Evolutionary conservation across 768 basidiomycete genomes (phyloP), one percentile per base, ranked within the genome.

Genomic region (Kondoa subrosea): DNA sequence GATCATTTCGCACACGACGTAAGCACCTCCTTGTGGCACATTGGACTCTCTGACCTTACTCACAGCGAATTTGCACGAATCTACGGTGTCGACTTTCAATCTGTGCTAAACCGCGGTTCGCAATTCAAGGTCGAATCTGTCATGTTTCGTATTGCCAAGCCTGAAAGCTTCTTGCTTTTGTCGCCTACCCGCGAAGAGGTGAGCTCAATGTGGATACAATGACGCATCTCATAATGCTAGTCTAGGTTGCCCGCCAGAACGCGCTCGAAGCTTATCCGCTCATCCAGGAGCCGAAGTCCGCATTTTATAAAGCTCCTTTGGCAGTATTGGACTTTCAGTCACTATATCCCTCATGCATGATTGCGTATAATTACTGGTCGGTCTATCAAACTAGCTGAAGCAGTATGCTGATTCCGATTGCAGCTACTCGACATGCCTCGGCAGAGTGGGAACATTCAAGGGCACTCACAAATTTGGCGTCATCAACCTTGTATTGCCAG

Each of bases 81-180:
- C 3, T 97, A 95, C 71, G 93, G 95, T 0, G 86, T 99, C 57
- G 95, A 99, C 77, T 97, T 96, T 76, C 89, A 86, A 75, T 95
- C 91, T 2, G 92, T 96, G 33, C 83, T 95, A 70, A 91, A 84
- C 69, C 84, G 95, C 33, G 95, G 95, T 0, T 95, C 91, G 0
- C 95, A 99, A 74, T 97, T 91, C 81, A 99, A 97, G 78, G 95
- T 97, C 30, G 95, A 99, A 78, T 91, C 91, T 0, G 93, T 99
- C 79, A 87, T 99, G 87, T 92, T 95, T 76, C 85, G 92, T 25
- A 91, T 97, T 61, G 88, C 89, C 21, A 97, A 97, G 76, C 91
- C 95, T 0, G 95, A 97, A 76, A 88, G 82, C 71, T 91, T 91
- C 71, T 83, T 96, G 26, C 79, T 99, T 2, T 79, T 93, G 15